A percentile compares a stretch with the other conserved stretches of the same genome.
These are phyloP conservation scores for Phallus indusiatus DNA, from an alignment of 768 basidiomycete genomes.

Conservation along the genomic window DNA sequence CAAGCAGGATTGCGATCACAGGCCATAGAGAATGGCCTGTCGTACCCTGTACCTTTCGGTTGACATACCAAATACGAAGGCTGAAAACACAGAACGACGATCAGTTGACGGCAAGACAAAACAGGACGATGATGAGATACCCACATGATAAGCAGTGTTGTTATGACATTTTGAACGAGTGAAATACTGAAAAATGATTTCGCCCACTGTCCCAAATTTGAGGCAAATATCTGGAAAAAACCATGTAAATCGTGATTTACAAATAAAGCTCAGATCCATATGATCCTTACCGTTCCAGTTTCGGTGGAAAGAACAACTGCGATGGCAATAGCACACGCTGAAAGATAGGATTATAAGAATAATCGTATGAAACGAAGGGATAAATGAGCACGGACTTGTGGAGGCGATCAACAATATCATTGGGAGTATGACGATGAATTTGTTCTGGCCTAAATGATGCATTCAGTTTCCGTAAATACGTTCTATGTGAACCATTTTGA, in stretches of 20 bases:
- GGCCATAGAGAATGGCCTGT: conserved; percentile 18
- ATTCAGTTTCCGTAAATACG: neutral
- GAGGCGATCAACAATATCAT: neutral
- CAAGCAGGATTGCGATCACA: conserved; percentile 26
- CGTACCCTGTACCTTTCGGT: neutral
- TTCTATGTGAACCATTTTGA: neutral
- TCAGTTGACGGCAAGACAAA: neutral
- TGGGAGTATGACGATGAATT: neutral
- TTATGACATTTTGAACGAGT: conserved; percentile 2
- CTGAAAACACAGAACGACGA: neutral
- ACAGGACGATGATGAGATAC: neutral
- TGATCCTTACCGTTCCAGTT: neutral
- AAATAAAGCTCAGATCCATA: neutral
- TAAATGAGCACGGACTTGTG: neutral
- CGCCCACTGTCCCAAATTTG: neutral
- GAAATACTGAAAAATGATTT: conserved; percentile 3
- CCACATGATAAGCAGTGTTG: neutral
- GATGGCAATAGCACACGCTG: neutral
- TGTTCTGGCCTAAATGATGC: neutral
- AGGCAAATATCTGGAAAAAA: neutral
- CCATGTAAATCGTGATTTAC: too few species aligned
- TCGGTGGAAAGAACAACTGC: neutral
- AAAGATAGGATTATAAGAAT: too few species aligned
- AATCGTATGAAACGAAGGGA: neutral
- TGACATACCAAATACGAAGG: neutral